Conservation (phyloP, 2,329 filamentous ascomycete species). For the Lachnellula occidentalis region DNA sequence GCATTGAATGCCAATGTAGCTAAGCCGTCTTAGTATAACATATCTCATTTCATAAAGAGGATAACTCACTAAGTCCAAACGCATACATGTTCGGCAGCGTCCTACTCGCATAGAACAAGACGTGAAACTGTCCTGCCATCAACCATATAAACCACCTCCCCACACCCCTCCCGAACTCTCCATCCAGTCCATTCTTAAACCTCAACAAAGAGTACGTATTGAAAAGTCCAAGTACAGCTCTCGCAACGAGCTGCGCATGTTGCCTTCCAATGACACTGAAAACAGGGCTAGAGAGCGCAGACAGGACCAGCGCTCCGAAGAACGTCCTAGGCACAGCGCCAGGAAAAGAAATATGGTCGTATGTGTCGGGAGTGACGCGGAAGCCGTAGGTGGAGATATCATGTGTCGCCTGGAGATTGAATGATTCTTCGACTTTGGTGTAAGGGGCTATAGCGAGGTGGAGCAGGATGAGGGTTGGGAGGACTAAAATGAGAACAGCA, state of each 20-base stretch:
- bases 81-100: constrained; percentile 97
- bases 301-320: constrained; percentile 71
- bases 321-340: constrained; percentile 91
- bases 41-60: background rate
- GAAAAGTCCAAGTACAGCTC: constrained; percentile 69
- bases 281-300: constrained; percentile 65
- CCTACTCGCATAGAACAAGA: constrained; percentile 86
- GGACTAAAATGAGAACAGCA: constrained; percentile 44
- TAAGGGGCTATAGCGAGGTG: constrained; percentile 76
- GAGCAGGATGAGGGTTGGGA: constrained; percentile 58
- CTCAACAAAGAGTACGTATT: constrained; percentile 66
- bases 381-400: constrained; percentile 81
- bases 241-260: constrained; percentile 57
- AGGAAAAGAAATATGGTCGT: constrained; percentile 87
- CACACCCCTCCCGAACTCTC: constrained; percentile 61
- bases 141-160: constrained; percentile 77
- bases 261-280: constrained; percentile 50
- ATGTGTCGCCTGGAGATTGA: constrained; percentile 91
- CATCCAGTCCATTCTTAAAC: constrained; percentile 59
- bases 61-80: constrained; percentile 69
- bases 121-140: constrained; percentile 81
- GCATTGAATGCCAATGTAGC: constrained; percentile 56
- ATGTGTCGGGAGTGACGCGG: constrained; percentile 56
- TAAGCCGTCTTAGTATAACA: constrained; percentile 30
- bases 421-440: constrained; percentile 98